Evolutionary conservation across 2,329 filamentous ascomycete genomes (phyloP), one percentile per base, ranked within the genome.

Genomic region (Colletotrichum orchidophilum): DNA sequence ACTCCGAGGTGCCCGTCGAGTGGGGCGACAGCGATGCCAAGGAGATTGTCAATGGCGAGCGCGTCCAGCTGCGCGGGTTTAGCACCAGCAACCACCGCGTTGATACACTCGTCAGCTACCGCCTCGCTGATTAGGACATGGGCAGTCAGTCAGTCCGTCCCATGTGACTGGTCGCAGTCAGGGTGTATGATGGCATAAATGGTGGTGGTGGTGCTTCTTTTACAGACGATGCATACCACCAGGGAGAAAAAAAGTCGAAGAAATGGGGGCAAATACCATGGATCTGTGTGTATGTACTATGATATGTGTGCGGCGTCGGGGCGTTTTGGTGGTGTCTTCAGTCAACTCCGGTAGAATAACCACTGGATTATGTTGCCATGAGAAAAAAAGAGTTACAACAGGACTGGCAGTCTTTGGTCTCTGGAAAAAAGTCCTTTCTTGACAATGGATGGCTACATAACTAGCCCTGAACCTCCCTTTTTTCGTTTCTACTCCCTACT

Each of bases 11-110:
- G 15, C 96, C 96, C 4, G 92, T 99, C 70, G 96, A 99, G 81
- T 99, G 96, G 96, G 96, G 96, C 57, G 96, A 99, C 83, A 97
- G 94, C 76, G 96, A 98, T 81, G 95, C 96, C 65, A 98, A 97
- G 85, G 96, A 99, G 86, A 98, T 99, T 74, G 87, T 92, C 79
- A 94, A 96, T 77, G 96, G 94, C 52, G 96, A 99, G 86, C 95
- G 96, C 79, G 96, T 99, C 33, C 95, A 98, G 84, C 84, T 99
- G 78, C 89, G 96, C 72, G 97, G 96, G 75, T 99, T 98, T 85
- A 98, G 95, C 82, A 99, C 96, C 18, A 95, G 92, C 75, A 97
- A 92, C 77, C 96, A 99, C 81, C 90, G 94, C 27, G 96, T 99
- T 29, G 96, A 98, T 79, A 99, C 96, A 0, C 83, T 98, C 74